phyloP scores from a whole-genome alignment of 768 basidiomycete genomes.

The Pleurotus platypus region DNA sequence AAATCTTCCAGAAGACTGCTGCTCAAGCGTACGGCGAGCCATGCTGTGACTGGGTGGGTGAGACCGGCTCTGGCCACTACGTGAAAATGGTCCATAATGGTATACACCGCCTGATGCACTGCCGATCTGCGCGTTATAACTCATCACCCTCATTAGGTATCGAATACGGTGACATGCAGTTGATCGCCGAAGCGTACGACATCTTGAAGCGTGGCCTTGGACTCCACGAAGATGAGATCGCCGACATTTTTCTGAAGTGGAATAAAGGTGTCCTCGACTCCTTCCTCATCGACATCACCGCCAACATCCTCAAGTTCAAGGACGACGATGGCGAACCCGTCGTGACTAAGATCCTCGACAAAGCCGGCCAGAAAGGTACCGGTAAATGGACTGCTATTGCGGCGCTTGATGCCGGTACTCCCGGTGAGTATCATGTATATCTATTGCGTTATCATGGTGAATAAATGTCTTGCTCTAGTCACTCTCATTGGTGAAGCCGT shows the following conservation, averaged over 20 bases:
- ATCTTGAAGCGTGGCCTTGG: slow-evolving; percentile 97
- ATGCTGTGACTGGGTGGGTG: slow-evolving; percentile 99
- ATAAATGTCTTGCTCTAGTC: slow-evolving; percentile 44
- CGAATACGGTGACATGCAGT: slow-evolving; percentile 99
- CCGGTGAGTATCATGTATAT: slow-evolving; percentile 47
- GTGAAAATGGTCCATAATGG: slow-evolving; percentile 99
- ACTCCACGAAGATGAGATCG: slow-evolving; percentile 83
- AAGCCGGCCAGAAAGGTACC: slow-evolving; percentile 98
- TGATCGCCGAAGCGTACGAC: slow-evolving; percentile 98
- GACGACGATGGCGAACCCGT: slow-evolving; percentile 93
- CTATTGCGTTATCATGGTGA: slow-evolving; percentile 9
- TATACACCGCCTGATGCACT: slow-evolving; percentile 22
- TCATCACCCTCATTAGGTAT: slow-evolving; percentile 61
- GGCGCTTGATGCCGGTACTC: slow-evolving; percentile 88
- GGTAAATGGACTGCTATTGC: slow-evolving; percentile 99
- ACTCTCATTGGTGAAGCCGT: slow-evolving; percentile 99
- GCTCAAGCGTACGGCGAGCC: slow-evolving; percentile 94
- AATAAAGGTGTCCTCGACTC: slow-evolving; percentile 99
- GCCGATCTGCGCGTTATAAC: slow-evolving; percentile 1
- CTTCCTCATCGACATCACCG: slow-evolving; percentile 98
- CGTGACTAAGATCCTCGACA: slow-evolving; percentile 90
- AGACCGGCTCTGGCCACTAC: slow-evolving; percentile 94
- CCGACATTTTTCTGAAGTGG: slow-evolving; percentile 91
- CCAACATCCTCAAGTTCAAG: slow-evolving; percentile 95
- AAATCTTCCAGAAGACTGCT: slow-evolving; percentile 97